Evolutionary conservation across 2,329 filamentous ascomycete genomes (phyloP).

Genomic region (Pseudocercospora macadamiae): DNA sequence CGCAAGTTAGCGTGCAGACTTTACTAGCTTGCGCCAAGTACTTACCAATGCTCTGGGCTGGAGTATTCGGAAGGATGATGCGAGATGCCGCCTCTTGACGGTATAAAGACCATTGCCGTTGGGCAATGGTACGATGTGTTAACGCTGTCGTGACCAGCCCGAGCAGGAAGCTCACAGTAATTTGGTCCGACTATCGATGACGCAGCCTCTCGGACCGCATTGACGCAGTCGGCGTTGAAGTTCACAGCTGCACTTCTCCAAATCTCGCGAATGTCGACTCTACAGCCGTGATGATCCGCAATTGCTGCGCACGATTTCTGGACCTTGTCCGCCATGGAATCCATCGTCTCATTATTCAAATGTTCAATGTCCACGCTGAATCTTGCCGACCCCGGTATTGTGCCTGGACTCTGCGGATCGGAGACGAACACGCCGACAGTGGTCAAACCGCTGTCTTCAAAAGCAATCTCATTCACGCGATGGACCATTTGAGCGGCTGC

Average conservation of each 20-base stretch:
- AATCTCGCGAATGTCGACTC: constrained; percentile 23
- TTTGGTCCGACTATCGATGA: constrained; percentile 29
- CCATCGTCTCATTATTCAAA: constrained; percentile 3
- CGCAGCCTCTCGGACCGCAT: constrained; percentile 31
- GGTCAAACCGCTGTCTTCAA: constrained; percentile 3
- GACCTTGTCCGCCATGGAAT: background rate
- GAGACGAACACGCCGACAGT: constrained; percentile 11
- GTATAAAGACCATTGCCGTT: constrained; percentile 39
- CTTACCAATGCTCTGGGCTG: constrained; percentile 28
- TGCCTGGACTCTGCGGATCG: constrained; percentile 9
- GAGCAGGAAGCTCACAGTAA: constrained; percentile 13
- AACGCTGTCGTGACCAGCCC: constrained; percentile 35
- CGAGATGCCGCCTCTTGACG: constrained; percentile 33
- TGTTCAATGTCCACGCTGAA: constrained; percentile 13
- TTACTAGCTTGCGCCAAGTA: background rate
- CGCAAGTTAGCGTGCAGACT: background rate
- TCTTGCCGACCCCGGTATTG: constrained; percentile 1
- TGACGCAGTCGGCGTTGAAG: constrained; percentile 29
- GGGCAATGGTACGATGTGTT: constrained; percentile 34
- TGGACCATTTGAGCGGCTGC: constrained; percentile 22
- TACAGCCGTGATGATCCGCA: background rate
- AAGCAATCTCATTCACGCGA: constrained; percentile 9
- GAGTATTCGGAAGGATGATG: constrained; percentile 33
- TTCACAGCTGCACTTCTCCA: constrained; percentile 29
- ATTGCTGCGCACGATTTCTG: background rate